Percentiles rank a stretch among this genome's conserved stretches.
These are phyloP conservation scores for Pestalotiopsis sp. DNA, from an alignment of 2,329 filamentous ascomycete genomes.

Conservation along the genomic window DNA sequence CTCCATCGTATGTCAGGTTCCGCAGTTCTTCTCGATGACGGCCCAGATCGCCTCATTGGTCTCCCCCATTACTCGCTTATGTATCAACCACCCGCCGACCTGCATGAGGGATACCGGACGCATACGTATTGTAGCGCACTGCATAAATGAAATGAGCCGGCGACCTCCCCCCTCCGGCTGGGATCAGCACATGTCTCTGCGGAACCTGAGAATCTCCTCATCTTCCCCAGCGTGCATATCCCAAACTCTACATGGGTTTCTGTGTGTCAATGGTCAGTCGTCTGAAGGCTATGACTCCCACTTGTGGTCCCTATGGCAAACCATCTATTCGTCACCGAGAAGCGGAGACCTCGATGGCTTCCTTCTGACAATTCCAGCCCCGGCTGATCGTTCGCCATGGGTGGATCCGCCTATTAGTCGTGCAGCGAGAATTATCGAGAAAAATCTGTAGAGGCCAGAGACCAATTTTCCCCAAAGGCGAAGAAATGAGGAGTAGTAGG, in stretches of 20 bases:
- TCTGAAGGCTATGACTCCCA: slow-evolving; percentile 10
- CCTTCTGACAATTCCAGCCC: background rate
- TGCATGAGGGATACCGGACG: slow-evolving; percentile 4
- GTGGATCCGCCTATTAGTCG: background rate
- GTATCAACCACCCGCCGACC: background rate
- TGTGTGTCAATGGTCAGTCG: slow-evolving; percentile 9
- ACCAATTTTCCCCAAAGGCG: background rate
- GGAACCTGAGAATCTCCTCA: background rate
- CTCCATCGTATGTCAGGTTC: background rate
- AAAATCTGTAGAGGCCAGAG: background rate
- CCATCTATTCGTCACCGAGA: slow-evolving; percentile 3
- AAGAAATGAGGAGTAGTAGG: background rate
- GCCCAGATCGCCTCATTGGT: background rate
- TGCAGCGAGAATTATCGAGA: background rate
- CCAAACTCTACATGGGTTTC: slow-evolving; percentile 8
- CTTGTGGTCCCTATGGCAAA: background rate
- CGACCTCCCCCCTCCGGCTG: slow-evolving; percentile 10
- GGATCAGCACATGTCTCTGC: slow-evolving; percentile 13
- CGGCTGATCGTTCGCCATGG: background rate
- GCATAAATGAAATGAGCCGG: slow-evolving; percentile 13
- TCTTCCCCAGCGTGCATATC: background rate
- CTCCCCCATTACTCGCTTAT: slow-evolving; percentile 6
- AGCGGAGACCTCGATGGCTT: background rate
- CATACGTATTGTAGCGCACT: background rate
- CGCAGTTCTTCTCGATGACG: background rate